Conservation (phyloP, 148 eudicot species). For the Gaultheria prostrata region DNA sequence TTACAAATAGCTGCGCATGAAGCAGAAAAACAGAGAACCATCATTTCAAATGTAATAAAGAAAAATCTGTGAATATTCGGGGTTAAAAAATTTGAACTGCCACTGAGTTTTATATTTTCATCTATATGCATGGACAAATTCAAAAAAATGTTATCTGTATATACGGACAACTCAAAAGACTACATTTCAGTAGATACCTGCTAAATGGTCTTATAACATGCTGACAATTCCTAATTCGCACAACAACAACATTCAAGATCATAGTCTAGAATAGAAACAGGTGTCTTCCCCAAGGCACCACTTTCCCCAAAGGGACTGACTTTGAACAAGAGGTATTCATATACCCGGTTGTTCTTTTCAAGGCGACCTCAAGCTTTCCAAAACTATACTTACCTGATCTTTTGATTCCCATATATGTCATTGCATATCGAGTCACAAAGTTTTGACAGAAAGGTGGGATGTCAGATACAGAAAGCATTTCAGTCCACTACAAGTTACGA, state of each 20-base stretch:
- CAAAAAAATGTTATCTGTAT: background rate
- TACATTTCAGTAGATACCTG: background rate
- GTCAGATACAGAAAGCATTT: background rate
- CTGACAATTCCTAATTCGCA: background rate
- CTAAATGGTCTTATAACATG: background rate
- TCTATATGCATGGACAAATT: constrained; percentile 2
- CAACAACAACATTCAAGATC: background rate
- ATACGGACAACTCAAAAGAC: background rate
- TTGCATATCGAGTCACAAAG: background rate
- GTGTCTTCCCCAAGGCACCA: background rate
- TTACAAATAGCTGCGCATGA: constrained; percentile 84
- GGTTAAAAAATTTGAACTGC: background rate
- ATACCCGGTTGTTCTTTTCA: background rate
- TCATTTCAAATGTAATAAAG: background rate
- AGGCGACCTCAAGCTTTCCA: background rate
- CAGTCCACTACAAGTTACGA: background rate
- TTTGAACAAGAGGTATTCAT: background rate
- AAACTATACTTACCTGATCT: background rate
- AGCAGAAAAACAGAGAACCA: constrained; percentile 20
- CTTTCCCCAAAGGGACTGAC: background rate
- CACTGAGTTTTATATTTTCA: background rate
- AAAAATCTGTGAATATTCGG: background rate
- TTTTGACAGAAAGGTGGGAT: background rate
- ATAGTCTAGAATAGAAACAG: background rate
- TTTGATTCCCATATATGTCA: background rate